Percentiles rank a stretch among this genome's conserved stretches.
Evolutionary conservation across 768 basidiomycete genomes (phyloP).

Genomic region (Podaxis pistillaris): DNA sequence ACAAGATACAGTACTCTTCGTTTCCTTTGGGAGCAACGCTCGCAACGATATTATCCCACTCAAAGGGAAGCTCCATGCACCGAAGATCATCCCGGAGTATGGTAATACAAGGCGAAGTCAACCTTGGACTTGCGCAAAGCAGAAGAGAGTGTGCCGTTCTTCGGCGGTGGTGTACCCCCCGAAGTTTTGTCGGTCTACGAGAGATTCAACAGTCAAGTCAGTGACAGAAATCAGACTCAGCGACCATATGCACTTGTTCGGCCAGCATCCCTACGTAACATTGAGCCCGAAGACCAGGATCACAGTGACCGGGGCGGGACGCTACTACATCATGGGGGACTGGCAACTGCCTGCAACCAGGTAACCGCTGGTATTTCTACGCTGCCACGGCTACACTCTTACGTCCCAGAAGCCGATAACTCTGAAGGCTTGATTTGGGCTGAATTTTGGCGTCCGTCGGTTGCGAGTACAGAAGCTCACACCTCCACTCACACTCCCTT

Average conservation of each 20-base stretch:
- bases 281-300: background rate
- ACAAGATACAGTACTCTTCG: constrained; percentile 1
- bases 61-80: constrained; percentile 9
- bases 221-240: background rate
- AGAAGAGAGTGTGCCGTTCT: background rate
- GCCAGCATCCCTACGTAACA: background rate
- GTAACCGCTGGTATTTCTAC: background rate
- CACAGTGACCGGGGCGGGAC: background rate
- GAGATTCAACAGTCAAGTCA: background rate
- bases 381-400: background rate
- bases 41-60: constrained; percentile 10
- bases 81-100: constrained; percentile 10
- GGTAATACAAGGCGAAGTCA: constrained; percentile 7
- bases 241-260: background rate
- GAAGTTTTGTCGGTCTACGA: background rate
- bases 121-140: constrained; percentile 6
- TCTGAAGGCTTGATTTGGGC: background rate
- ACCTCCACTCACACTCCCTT: no score
- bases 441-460: background rate
- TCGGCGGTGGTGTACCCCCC: background rate
- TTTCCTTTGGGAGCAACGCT: constrained; percentile 8
- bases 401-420: constrained; percentile 1
- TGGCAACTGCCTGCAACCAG: no score
- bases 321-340: background rate
- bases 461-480: background rate